Evolutionary conservation across 106 monocot species (phyloP).

Genomic region (Chionographis japonica): DNA sequence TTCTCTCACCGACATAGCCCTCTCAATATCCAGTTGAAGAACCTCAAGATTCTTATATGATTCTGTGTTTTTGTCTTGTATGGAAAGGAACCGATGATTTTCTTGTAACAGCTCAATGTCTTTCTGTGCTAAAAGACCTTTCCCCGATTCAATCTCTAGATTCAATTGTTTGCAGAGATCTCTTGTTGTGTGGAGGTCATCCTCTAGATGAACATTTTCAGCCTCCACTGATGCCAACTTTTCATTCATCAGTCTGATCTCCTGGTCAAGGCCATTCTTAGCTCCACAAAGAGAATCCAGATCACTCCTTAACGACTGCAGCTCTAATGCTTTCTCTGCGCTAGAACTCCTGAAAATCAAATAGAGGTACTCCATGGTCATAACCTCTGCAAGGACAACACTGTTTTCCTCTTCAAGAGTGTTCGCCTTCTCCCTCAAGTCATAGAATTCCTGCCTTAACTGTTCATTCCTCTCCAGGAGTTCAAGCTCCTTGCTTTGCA

Average conservation of each 20-base stretch:
- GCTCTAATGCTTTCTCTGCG: slow-evolving; percentile 31
- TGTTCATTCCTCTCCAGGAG: slow-evolving; percentile 27
- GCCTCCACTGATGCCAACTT: slow-evolving; percentile 17
- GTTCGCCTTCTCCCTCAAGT: slow-evolving; percentile 14
- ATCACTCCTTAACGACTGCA: slow-evolving; percentile 22
- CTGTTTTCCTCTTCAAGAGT: slow-evolving; percentile 25
- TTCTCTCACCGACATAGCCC: slow-evolving; percentile 17
- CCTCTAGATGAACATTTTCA: slow-evolving; percentile 46
- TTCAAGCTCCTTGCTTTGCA: slow-evolving; percentile 34
- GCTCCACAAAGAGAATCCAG: slow-evolving; percentile 23
- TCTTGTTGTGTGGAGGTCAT: slow-evolving; percentile 25
- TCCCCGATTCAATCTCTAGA: slow-evolving; percentile 18
- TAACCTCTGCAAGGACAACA: slow-evolving; percentile 28
- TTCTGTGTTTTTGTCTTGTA: slow-evolving; percentile 14
- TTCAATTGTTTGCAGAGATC: slow-evolving; percentile 15
- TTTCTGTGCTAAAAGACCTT: slow-evolving; percentile 18
- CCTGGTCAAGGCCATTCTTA: slow-evolving; percentile 28
- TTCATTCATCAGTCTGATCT: slow-evolving; percentile 25
- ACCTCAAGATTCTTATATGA: slow-evolving; percentile 16
- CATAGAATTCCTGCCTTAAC: slow-evolving; percentile 23
- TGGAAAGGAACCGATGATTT: slow-evolving; percentile 3
- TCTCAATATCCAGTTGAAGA: slow-evolving; percentile 20
- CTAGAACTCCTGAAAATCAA: slow-evolving; percentile 30
- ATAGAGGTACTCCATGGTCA: slow-evolving; percentile 43
- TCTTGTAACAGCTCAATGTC: slow-evolving; percentile 20